phyloP scores from a whole-genome alignment of 305 asterid species.

The Fraxinus ornus region DNA sequence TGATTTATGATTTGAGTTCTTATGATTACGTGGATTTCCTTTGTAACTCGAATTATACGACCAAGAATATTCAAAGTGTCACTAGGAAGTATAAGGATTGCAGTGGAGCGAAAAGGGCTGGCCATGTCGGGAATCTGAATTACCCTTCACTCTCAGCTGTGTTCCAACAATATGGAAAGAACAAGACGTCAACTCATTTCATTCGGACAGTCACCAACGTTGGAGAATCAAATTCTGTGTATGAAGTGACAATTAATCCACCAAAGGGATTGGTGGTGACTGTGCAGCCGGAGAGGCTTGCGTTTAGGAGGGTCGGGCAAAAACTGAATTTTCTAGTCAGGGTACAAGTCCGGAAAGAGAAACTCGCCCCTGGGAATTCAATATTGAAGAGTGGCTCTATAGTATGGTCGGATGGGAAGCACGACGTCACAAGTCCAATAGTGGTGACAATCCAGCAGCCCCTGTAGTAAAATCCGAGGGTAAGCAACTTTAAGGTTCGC shows the following conservation, averaged over 20 bases:
- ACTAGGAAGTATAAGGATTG: conserved; percentile 62
- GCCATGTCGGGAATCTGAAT: conserved; percentile 75
- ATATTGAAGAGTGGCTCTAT: conserved; percentile 68
- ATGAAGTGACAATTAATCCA: conserved; percentile 45
- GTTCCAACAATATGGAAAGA: conserved; percentile 70
- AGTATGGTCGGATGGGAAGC: conserved; percentile 83
- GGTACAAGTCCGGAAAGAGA: conserved; percentile 51
- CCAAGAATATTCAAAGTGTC: conserved; percentile 50
- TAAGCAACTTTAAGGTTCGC: neutral
- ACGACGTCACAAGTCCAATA: conserved; percentile 57
- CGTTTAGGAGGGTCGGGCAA: conserved; percentile 78
- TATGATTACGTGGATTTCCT: conserved; percentile 74
- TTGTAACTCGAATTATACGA: conserved; percentile 75
- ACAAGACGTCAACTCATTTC: conserved; percentile 72
- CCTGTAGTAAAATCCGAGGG: conserved; percentile 22
- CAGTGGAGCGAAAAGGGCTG: conserved; percentile 65
- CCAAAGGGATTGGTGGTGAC: conserved; percentile 55
- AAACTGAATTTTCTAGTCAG: conserved; percentile 72
- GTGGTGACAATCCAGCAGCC: conserved; percentile 85
- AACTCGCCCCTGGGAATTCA: conserved; percentile 67
- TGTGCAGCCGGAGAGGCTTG: conserved; percentile 65
- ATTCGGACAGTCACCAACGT: conserved; percentile 76
- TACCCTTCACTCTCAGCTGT: conserved; percentile 74
- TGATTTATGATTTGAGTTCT: conserved; percentile 60
- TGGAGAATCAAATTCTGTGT: conserved; percentile 54